Base-by-base conservation (phyloP, 2,329 filamentous ascomycete species). In the Podosphaera aphanis region DNA sequence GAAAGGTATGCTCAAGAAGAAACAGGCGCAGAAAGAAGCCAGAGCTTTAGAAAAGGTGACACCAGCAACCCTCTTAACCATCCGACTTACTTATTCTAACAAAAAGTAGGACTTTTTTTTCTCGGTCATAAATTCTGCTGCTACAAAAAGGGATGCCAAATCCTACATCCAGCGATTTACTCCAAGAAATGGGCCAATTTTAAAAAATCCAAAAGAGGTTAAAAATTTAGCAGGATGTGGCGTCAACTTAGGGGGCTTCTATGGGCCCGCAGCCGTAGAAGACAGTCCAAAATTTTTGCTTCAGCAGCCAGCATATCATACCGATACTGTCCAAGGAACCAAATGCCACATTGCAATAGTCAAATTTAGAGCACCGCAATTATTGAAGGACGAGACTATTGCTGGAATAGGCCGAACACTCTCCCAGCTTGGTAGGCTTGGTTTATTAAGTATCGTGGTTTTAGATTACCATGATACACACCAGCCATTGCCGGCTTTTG, bases 111-210 rank as follows among this genome's bases (percentile, higher is more conserved):
- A 93, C 57, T 80, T 93, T 56, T 78, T 93, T 55, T 70, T 92
- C 27, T 86, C 84, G 15, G 73, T 95, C 2, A 68, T 98, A 27
- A 83, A 83, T 56, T 84, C 86, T 16, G 84, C 85, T 10, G 82
- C 86, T 5, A 94, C 88, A 0, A 93, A 86, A 62, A 77, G 90
- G 55, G 90, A 98, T 64, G 85, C 86, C 42, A 86, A 82, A 61
- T 77, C 83, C 33, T 98, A 94, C 58, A 70, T 98, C 15, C 80
- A 90, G 54, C 86, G 84, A 49, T 93, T 94, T 60, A 77, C 7
- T 49, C 59, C 31, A 16, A 52, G n/a, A 55, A 59, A 51, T 25
- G 43, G 15, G 33, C 23, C 25, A 37, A 15, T n/a, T 18, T 37
- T 8, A 7, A 16, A 35, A 15, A 11, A 5, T 25, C 10, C 18